These are phyloP conservation scores for Candida nanaspora DNA, from an alignment of 805 yeast genomes.

Conservation along the genomic window DNA sequence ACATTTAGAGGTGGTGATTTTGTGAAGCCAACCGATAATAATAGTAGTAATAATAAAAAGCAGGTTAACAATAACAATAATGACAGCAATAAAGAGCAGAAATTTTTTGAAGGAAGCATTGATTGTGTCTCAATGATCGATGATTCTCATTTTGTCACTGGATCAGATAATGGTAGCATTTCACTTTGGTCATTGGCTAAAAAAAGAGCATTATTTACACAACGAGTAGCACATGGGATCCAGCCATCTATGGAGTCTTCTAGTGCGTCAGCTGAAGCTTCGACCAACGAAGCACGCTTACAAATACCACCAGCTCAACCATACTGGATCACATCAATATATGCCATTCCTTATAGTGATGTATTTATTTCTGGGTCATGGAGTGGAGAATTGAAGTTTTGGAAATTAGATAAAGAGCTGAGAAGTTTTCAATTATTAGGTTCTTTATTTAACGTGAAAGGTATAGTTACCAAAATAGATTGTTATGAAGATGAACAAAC, in stretches of 20 bases:
- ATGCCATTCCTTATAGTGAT: slow-evolving; percentile 81
- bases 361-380: slow-evolving; percentile 84
- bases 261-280: slow-evolving; percentile 47
- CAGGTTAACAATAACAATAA: too few relatives aligned
- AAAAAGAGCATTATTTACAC: slow-evolving; percentile 74
- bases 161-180: slow-evolving; percentile 89
- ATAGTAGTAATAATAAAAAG: slow-evolving; percentile 22
- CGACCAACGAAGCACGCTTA: slow-evolving; percentile 24
- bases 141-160: slow-evolving; percentile 88
- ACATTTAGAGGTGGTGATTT: slow-evolving; percentile 88
- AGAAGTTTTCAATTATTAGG: slow-evolving; percentile 56
- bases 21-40: slow-evolving; percentile 29
- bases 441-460: slow-evolving; percentile 51
- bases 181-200: slow-evolving; percentile 86
- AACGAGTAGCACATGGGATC: slow-evolving; percentile 74
- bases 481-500: slow-evolving; percentile 44
- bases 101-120: slow-evolving; percentile 75
- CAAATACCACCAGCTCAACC: slow-evolving; percentile 74
- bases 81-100: slow-evolving; percentile 18
- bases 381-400: slow-evolving; percentile 68
- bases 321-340: slow-evolving; percentile 75
- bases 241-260: slow-evolving; percentile 33
- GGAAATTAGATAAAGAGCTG: slow-evolving; percentile 65
- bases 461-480: slow-evolving; percentile 62
- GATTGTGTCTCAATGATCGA: slow-evolving; percentile 90